Base-by-base conservation (phyloP, 1,284 basidiomycete genomes). In the Fomitopsis schrenkii region DNA sequence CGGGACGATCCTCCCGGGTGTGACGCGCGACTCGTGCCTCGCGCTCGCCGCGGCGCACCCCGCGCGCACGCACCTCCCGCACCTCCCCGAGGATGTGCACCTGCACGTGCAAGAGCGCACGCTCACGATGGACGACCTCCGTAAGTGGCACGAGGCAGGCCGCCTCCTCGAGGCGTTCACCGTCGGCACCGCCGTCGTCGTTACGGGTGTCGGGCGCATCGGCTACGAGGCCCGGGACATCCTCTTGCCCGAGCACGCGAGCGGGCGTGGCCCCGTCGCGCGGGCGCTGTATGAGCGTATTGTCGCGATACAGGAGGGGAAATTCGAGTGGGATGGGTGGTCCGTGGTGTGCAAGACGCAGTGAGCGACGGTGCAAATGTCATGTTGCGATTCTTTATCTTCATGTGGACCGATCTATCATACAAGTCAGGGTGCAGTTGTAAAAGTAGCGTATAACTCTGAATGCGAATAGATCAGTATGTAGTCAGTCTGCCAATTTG, bases 1-100 rank as follows among this genome's bases (percentile, higher is more conserved):
- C 70, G 93, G 87, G 26, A 88, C 84, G 40, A 89, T 91, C 67
- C 79, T 91, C 1, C 87, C 88, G 0, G 87, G 88, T 3, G 82
- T 95, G 14, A 95, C 93, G 2, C 84, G 94, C 33, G 83, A 83
- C 57, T 92, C 90, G 6, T 84, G 86, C 58, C 79, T 95, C 50
- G 72, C 74, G 12, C 85, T 96, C 55, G 78, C 83, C 19, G 74
- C 79, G 5, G 81, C 81, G 0, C 83, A 83, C 64, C 75, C 77
- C 7, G 80, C 86, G 5, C 87, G 88, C 59, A 78, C 77, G 62
- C 72, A 76, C 58, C 75, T 96, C 54, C 64, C 63, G 9, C 61
- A 61, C 14, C 64, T 76, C 3, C 69, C 72, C 10, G 1, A 57
- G 17, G 69, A 74, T 0, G 62, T 71, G 10, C 83, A 87, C 33